phyloP scores from a whole-genome alignment of 2,329 filamentous ascomycete genomes.

The Cytospora paraplurivora region DNA sequence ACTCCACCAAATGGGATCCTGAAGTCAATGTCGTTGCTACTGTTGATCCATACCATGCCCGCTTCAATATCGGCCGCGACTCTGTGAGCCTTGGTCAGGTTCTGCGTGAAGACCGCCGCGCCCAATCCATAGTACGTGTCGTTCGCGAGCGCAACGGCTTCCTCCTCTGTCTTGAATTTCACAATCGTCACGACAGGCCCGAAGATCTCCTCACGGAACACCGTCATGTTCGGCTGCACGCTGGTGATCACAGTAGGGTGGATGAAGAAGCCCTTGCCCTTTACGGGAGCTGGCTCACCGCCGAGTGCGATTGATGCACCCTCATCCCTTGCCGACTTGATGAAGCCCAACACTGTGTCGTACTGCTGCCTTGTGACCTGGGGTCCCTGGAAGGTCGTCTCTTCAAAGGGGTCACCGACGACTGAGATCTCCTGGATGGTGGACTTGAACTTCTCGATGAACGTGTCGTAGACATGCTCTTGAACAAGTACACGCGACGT shows the following conservation, averaged over 20 bases:
- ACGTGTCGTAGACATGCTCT: slow-evolving; percentile 58
- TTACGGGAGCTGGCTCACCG: slow-evolving; percentile 59
- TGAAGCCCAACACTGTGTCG: slow-evolving; percentile 67
- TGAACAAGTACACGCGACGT: slow-evolving; percentile 64
- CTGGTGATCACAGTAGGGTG: slow-evolving; percentile 41
- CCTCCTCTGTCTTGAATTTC: slow-evolving; percentile 41
- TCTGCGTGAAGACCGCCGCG: slow-evolving; percentile 58
- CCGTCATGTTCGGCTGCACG: slow-evolving; percentile 40
- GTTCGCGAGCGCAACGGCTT: slow-evolving; percentile 41
- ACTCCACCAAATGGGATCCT: slow-evolving; percentile 53
- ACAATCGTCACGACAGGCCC: slow-evolving; percentile 41
- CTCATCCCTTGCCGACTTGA: slow-evolving; percentile 66
- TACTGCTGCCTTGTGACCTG: slow-evolving; percentile 70
- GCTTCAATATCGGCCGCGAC: slow-evolving; percentile 58
- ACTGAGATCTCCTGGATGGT: slow-evolving; percentile 59
- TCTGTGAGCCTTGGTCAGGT: slow-evolving; percentile 50
- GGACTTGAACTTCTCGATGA: slow-evolving; percentile 63
- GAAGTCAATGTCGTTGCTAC: slow-evolving; percentile 48
- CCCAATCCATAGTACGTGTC: slow-evolving; percentile 60
- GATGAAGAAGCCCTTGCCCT: slow-evolving; percentile 45
- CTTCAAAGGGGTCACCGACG: slow-evolving; percentile 68
- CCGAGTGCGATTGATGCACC: slow-evolving; percentile 64
- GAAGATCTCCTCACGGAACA: slow-evolving; percentile 43
- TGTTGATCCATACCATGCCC: slow-evolving; percentile 54
- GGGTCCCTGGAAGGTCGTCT: slow-evolving; percentile 69